phyloP scores from a whole-genome alignment of 345 rosid species.

The Moringa oleifera region DNA sequence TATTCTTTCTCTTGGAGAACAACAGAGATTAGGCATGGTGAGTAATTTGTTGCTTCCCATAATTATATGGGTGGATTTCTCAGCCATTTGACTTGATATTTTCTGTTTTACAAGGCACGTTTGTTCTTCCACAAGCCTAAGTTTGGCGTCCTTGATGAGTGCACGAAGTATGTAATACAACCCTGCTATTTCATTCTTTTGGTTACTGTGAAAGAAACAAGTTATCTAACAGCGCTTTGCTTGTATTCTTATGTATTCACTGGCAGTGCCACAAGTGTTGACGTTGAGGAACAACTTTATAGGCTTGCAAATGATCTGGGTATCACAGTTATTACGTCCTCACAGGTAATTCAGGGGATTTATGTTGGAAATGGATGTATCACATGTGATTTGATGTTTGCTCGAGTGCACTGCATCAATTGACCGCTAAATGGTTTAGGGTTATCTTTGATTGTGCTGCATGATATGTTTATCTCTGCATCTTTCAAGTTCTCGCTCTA shows the following conservation, averaged over 20 bases:
- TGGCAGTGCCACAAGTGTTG: conserved; percentile 89
- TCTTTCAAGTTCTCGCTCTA: neutral
- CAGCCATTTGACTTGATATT: conserved; percentile 14
- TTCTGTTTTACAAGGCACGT: conserved; percentile 58
- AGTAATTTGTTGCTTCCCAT: conserved; percentile 15
- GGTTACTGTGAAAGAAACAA: neutral
- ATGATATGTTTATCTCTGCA: neutral
- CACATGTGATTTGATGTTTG: too few relatives aligned
- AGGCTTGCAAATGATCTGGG: conserved; percentile 74
- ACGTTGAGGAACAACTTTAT: conserved; percentile 95
- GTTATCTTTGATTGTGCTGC: neutral
- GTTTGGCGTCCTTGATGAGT: conserved; percentile 94
- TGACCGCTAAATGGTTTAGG: too few relatives aligned
- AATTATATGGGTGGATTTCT: neutral
- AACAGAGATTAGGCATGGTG: conserved; percentile 98
- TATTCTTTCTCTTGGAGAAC: conserved; percentile 93
- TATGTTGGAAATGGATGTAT: too few relatives aligned
- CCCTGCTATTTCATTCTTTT: neutral
- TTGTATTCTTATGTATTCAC: conserved; percentile 12
- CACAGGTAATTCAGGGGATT: conserved; percentile 51
- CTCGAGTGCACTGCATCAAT: too few relatives aligned
- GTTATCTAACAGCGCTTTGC: neutral
- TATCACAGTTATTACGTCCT: conserved; percentile 87
- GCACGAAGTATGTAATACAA: conserved; percentile 72
- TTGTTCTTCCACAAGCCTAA: conserved; percentile 89